Evolutionary conservation across 2,329 filamentous ascomycete genomes (phyloP).

Genomic region (Talaromyces sp.): DNA sequence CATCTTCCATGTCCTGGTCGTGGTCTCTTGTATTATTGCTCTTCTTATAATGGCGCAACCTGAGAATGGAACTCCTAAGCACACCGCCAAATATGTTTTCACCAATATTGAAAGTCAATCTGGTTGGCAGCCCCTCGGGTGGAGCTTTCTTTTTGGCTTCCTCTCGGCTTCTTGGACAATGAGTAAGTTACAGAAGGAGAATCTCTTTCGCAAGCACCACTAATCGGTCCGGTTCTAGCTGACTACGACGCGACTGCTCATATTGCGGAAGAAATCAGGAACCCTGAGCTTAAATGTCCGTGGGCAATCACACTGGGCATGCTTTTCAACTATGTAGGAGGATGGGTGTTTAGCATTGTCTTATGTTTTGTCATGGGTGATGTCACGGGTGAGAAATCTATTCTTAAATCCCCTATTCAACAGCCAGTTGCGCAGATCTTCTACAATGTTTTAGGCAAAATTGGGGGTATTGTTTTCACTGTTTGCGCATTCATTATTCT

Average conservation of each 20-base stretch:
- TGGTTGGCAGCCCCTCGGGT: too few relatives aligned
- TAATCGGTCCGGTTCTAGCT: background rate
- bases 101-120: too few relatives aligned
- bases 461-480: background rate
- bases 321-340: conserved; percentile 46
- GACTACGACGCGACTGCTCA: conserved; percentile 1
- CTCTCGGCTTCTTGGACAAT: background rate
- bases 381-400: conserved; percentile 25
- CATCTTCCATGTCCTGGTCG: too few relatives aligned
- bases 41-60: too few relatives aligned
- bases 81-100: too few relatives aligned
- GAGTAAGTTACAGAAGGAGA: background rate
- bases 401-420: conserved; percentile 40
- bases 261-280: conserved; percentile 29
- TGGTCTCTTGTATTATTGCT: too few relatives aligned
- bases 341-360: conserved; percentile 50
- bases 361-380: conserved; percentile 50
- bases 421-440: conserved; percentile 58
- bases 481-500: background rate
- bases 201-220: too few relatives aligned
- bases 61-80: too few relatives aligned
- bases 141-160: background rate
- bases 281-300: conserved; percentile 46
- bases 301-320: conserved; percentile 45
- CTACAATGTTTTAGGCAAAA: conserved; percentile 43